phyloP scores from a whole-genome alignment of 116 monocot species.

The Posidonia oceanica region DNA sequence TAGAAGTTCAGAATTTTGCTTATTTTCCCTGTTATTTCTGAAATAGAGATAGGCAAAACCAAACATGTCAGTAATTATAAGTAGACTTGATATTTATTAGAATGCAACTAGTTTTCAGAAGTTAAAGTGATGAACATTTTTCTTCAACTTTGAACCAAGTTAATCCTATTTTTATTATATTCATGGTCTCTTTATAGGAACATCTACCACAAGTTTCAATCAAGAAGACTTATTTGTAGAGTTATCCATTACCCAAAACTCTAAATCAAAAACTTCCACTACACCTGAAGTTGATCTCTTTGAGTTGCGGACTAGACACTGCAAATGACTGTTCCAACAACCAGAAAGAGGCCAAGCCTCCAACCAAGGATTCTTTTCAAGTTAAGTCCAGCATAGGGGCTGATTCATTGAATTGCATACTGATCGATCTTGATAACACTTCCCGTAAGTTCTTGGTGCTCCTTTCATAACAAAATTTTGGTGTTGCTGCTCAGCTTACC shows the following conservation, averaged over 20 bases:
- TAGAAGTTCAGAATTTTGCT: too few species aligned
- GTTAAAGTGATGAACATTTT: too few species aligned
- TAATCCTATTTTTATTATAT: too few species aligned
- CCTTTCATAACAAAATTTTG: conserved; percentile 23
- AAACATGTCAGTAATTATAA: too few species aligned
- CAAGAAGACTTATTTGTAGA: background rate
- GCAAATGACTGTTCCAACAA: background rate
- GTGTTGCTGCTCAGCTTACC: conserved; percentile 98
- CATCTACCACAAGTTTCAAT: too few species aligned
- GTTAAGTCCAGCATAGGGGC: conserved; percentile 90
- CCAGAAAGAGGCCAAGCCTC: too few species aligned
- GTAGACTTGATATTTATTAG: too few species aligned
- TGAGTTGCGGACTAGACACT: background rate
- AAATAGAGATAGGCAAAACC: too few species aligned
- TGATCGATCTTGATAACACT: conserved; percentile 76
- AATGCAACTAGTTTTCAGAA: too few species aligned
- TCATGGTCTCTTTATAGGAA: too few species aligned
- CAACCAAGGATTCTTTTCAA: conserved; percentile 19
- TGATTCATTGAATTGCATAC: conserved; percentile 68
- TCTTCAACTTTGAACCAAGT: too few species aligned
- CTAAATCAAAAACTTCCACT: background rate
- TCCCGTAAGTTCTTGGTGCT: conserved; percentile 42
- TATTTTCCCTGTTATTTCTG: too few species aligned
- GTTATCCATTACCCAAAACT: conserved; percentile 12
- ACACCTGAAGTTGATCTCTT: conserved; percentile 53